These are phyloP conservation scores for Microsporum canis DNA, from an alignment of 2,329 filamentous ascomycete species.

Conservation along the genomic window DNA sequence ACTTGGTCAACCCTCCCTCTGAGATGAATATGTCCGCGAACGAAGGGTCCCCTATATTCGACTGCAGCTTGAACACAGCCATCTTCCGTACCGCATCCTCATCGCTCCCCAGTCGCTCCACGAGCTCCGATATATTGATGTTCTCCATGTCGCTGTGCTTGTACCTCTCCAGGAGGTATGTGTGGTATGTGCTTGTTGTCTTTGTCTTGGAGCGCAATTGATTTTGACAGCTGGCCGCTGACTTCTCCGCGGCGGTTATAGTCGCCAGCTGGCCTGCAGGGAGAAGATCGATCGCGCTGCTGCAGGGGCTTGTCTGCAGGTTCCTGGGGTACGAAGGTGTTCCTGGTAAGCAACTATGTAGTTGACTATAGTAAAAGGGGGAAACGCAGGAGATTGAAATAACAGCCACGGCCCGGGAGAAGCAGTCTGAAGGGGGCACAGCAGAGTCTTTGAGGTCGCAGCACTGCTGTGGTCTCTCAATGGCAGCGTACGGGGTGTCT, in stretches of 20 bases:
- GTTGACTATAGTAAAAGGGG: not conserved
- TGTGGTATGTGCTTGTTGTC: not conserved
- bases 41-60: conserved; percentile 85
- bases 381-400: not conserved
- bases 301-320: not conserved
- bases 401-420: not conserved
- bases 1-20: conserved; percentile 68
- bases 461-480: not conserved
- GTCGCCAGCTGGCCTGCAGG: not conserved
- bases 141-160: conserved; percentile 38
- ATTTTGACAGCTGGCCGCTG: not conserved
- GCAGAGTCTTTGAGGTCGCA: not conserved
- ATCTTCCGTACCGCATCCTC: conserved; percentile 93
- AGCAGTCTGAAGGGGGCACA: not conserved
- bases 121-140: conserved; percentile 46
- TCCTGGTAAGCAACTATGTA: too few species aligned
- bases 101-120: conserved; percentile 48
- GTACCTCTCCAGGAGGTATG: not conserved
- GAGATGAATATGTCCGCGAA: conserved; percentile 95
- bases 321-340: not conserved
- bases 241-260: not conserved
- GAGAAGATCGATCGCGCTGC: not conserved
- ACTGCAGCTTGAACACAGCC: conserved; percentile 97
- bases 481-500: not conserved
- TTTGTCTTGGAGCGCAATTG: not conserved